Conservation (phyloP, 768 basidiomycete species). For the Phaeotremella skinneri region DNA sequence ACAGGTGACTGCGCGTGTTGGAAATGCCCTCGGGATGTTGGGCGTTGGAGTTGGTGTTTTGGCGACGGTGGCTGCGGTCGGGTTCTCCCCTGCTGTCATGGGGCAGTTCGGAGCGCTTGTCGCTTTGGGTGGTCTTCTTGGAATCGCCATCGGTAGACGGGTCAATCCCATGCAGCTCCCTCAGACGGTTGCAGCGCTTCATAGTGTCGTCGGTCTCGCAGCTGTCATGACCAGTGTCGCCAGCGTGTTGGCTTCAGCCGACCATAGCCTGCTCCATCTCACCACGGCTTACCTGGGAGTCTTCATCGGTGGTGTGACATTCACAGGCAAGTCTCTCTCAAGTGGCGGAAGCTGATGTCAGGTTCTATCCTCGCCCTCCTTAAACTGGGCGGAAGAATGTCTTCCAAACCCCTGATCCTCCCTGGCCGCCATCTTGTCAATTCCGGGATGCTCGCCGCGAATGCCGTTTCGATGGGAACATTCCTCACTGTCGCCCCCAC, state of each 20-base stretch:
- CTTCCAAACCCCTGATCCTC: slow-evolving; percentile 67
- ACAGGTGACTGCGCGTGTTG: slow-evolving; percentile 77
- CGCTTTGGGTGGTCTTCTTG: slow-evolving; percentile 68
- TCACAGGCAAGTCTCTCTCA: slow-evolving; percentile 56
- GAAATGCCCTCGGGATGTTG: slow-evolving; percentile 83
- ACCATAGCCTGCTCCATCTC: slow-evolving; percentile 71
- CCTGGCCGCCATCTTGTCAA: slow-evolving; percentile 79
- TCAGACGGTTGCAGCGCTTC: slow-evolving; percentile 75
- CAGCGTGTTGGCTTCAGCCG: slow-evolving; percentile 69
- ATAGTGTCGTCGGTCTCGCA: slow-evolving; percentile 85
- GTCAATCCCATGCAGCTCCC: slow-evolving; percentile 85
- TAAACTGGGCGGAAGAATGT: slow-evolving; percentile 78
- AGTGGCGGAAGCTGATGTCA: background rate
- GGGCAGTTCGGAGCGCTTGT: slow-evolving; percentile 76
- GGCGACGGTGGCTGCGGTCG: slow-evolving; percentile 76
- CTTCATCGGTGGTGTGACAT: slow-evolving; percentile 81
- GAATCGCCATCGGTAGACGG: slow-evolving; percentile 71
- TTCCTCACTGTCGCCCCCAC: slow-evolving; percentile 70
- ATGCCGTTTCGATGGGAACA: slow-evolving; percentile 69
- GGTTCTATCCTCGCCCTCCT: slow-evolving; percentile 86
- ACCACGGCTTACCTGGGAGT: slow-evolving; percentile 83
- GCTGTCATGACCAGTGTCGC: slow-evolving; percentile 82
- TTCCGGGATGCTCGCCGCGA: slow-evolving; percentile 66
- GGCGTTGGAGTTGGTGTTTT: slow-evolving; percentile 79
- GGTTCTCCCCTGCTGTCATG: slow-evolving; percentile 71